phyloP scores from a whole-genome alignment of 2,329 filamentous ascomycete genomes.

The Ceratocystis cacaofunesta region DNA sequence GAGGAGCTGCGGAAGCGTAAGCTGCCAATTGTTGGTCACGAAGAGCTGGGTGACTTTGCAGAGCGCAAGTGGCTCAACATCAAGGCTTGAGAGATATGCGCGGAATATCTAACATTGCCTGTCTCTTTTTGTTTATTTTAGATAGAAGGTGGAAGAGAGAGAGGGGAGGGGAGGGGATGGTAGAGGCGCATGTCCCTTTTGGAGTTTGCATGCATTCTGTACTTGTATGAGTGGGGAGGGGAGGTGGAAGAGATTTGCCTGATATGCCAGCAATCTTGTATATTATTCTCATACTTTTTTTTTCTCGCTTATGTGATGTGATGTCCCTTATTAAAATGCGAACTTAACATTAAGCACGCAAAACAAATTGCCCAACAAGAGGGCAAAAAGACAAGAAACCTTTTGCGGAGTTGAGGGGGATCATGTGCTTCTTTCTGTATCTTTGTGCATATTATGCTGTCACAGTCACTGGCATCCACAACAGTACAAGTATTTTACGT shows the following conservation, averaged over 20 bases:
- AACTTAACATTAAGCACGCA: not conserved
- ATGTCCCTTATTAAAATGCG: not conserved
- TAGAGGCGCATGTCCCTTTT: not conserved
- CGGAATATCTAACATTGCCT: not conserved
- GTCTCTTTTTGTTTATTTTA: not conserved
- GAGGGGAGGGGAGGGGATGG: not conserved
- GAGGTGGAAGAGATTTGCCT: not conserved
- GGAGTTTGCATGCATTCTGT: slow-evolving; percentile 1
- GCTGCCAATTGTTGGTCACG: slow-evolving; percentile 41
- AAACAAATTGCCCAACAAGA: no score
- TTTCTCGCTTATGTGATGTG: not conserved
- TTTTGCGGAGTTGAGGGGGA: not conserved
- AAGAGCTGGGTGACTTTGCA: slow-evolving; percentile 27
- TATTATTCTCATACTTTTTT: slow-evolving; percentile 13
- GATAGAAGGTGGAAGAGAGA: not conserved
- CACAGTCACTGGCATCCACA: not conserved
- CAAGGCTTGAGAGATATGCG: slow-evolving; percentile 22
- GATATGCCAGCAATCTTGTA: slow-evolving; percentile 6
- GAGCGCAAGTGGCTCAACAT: slow-evolving; percentile 32
- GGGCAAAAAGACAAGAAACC: not conserved
- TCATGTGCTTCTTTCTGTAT: not conserved
- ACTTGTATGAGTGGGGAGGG: not conserved
- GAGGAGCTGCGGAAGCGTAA: slow-evolving; percentile 49
- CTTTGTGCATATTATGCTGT: not conserved
- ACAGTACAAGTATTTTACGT: not conserved